Conservation (phyloP, 2,329 filamentous ascomycete genomes). For the Shiraia bambusicola region DNA sequence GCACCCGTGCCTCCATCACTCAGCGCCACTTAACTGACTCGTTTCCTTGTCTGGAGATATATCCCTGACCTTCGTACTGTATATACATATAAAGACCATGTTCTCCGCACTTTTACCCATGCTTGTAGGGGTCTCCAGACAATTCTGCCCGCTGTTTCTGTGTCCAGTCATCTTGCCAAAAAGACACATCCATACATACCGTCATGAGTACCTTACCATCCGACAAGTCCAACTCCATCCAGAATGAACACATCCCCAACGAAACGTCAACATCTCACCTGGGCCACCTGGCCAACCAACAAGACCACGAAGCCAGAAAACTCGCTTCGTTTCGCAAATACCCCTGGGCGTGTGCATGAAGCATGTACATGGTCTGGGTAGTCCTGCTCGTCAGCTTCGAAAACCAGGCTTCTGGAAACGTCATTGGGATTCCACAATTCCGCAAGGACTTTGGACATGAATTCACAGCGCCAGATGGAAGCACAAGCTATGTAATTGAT, state of each 20-base stretch:
- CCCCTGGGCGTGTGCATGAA: conserved; percentile 40
- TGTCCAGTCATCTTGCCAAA: too few species aligned
- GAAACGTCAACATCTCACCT: conserved; percentile 17
- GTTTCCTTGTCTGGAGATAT: background rate
- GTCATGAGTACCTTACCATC: conserved; percentile 6
- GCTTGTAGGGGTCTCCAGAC: background rate
- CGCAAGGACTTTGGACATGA: conserved; percentile 48
- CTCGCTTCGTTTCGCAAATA: conserved; percentile 28
- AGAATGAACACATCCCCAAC: conserved; percentile 9
- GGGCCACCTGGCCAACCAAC: conserved; percentile 20
- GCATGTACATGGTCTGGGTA: conserved; percentile 45
- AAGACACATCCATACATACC: too few species aligned
- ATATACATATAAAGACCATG: background rate
- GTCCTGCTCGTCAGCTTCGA: conserved; percentile 47
- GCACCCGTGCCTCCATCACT: too few species aligned
- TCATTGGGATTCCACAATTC: conserved; percentile 50
- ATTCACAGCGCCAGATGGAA: conserved; percentile 27
- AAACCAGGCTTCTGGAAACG: conserved; percentile 46
- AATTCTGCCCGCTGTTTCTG: background rate
- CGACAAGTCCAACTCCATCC: conserved; percentile 11
- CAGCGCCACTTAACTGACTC: background rate
- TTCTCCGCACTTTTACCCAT: background rate
- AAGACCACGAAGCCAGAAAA: conserved; percentile 27
- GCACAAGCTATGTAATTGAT: conserved; percentile 44
- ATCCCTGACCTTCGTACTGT: too few species aligned